Conservation (phyloP, 345 rosid genomes). For the Reutealis trisperma region DNA sequence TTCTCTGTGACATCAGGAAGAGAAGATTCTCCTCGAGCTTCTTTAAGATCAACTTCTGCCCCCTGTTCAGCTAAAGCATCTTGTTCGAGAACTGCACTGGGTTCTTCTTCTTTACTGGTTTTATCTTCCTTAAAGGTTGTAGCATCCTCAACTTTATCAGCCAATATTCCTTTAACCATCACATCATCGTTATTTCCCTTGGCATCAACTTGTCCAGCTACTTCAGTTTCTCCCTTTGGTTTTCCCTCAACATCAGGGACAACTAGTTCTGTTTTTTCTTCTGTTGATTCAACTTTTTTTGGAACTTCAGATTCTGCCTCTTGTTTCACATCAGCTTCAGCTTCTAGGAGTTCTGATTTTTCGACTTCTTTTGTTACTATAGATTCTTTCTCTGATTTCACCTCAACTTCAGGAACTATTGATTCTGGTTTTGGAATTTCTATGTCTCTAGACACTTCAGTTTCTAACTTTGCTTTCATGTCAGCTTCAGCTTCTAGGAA, state of each 20-base stretch:
- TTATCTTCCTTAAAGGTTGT: slow-evolving; percentile 2
- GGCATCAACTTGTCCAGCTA: slow-evolving; percentile 14
- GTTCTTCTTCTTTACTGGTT: neutral
- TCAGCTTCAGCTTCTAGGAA: neutral
- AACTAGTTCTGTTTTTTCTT: neutral
- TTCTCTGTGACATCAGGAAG: neutral
- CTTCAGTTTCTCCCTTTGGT: slow-evolving; percentile 2
- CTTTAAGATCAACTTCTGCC: neutral
- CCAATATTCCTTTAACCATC: neutral
- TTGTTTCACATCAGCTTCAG: slow-evolving; percentile 1
- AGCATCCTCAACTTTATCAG: slow-evolving; percentile 1
- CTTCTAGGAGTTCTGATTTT: neutral
- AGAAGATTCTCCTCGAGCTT: neutral
- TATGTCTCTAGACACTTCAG: neutral
- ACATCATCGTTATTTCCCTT: neutral
- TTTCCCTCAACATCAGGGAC: neutral
- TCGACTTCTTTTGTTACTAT: neutral
- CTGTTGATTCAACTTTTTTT: neutral
- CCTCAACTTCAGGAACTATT: slow-evolving; percentile 10
- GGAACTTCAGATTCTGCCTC: neutral
- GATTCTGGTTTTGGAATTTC: neutral
- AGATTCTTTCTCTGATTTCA: slow-evolving; percentile 7
- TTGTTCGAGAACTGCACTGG: neutral
- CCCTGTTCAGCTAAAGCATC: neutral
- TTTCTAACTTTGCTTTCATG: neutral